phyloP scores from a whole-genome alignment of 139 green algal species.

The Parachlorella kessleri region DNA sequence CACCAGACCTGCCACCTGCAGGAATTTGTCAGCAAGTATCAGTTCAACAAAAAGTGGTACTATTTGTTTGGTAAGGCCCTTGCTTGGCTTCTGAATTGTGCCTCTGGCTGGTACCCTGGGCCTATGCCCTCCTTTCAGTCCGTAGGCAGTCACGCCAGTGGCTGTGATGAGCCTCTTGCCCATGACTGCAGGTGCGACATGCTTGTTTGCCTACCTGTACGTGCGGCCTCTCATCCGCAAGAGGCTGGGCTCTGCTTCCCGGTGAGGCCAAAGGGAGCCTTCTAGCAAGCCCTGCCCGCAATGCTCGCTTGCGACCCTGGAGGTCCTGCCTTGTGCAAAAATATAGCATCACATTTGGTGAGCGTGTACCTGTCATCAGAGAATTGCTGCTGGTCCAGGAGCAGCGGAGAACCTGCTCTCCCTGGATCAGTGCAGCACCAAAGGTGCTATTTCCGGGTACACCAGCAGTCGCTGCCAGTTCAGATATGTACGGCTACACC shows the following conservation, averaged over 20 bases:
- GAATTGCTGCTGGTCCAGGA: background rate
- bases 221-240: constrained; percentile 73
- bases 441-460: background rate
- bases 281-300: no score
- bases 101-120: no score
- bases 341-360: background rate
- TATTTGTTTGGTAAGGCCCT: constrained; percentile 65
- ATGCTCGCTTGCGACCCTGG: no score
- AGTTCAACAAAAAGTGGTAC: constrained; percentile 81
- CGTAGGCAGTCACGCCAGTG: no score
- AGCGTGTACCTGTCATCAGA: background rate
- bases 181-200: constrained; percentile 31
- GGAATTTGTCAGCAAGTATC: constrained; percentile 64
- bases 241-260: constrained; percentile 70
- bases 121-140: no score
- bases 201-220: constrained; percentile 79
- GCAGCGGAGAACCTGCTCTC: background rate
- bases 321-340: background rate
- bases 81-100: background rate
- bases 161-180: background rate
- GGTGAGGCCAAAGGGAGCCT: no score
- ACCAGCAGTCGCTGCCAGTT: background rate
- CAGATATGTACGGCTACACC: background rate
- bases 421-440: background rate
- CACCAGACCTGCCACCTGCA: no score